Evolutionary conservation across 345 rosid genomes (phyloP).

Genomic region (Dipteronia sinensis): DNA sequence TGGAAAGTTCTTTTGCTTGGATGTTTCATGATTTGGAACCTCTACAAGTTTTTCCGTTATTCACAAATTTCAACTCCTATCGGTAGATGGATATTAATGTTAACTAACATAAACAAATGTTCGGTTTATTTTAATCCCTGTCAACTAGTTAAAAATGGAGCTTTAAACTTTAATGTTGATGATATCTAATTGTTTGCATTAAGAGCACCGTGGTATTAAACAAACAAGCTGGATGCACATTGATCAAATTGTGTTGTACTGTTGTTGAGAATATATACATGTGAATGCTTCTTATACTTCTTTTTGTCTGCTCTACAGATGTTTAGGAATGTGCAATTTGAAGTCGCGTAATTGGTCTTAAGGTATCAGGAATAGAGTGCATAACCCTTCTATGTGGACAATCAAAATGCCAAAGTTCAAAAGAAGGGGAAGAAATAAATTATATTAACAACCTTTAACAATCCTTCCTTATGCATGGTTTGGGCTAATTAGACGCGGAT

Average conservation of each 20-base stretch:
- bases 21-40: neutral
- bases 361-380: neutral
- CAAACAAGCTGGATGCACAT: neutral
- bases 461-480: slow-evolving; percentile 12
- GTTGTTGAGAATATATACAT: neutral
- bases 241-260: neutral
- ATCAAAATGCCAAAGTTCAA: neutral
- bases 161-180: no score
- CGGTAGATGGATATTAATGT: neutral
- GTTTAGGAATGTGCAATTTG: slow-evolving; percentile 23
- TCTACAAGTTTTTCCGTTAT: neutral
- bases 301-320: slow-evolving; percentile 28
- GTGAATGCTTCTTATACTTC: neutral
- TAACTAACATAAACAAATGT: neutral
- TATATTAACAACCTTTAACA: slow-evolving; percentile 18
- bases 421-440: slow-evolving; percentile 10
- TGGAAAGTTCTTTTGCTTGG: neutral
- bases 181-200: no score
- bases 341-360: slow-evolving; percentile 2
- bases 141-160: no score
- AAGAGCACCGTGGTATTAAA: neutral
- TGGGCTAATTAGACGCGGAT: neutral
- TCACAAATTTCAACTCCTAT: neutral
- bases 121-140: neutral
- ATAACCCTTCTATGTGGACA: neutral